phyloP scores from a whole-genome alignment of 331 rosid genomes.

The Erythrophleum ivorense region DNA sequence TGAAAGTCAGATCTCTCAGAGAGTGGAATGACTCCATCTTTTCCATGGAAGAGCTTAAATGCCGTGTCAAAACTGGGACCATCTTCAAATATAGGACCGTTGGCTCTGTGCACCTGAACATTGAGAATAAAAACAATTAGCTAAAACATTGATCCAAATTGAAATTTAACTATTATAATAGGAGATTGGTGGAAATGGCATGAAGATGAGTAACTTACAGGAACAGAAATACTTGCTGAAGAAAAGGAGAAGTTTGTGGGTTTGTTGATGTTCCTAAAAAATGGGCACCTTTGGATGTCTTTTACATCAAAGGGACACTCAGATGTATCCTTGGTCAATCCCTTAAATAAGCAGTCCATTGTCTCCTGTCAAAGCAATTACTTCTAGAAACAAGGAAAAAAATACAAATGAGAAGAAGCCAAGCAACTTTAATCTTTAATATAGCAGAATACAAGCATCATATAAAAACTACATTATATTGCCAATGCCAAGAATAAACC shows the following conservation, averaged over 20 bases:
- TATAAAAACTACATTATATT: not conserved
- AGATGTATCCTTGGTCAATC: constrained; percentile 51
- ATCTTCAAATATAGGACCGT: constrained; percentile 87
- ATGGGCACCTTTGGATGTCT: constrained; percentile 75
- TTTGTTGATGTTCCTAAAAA: constrained; percentile 66
- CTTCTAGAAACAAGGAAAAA: constrained; percentile 40
- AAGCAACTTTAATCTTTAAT: not conserved
- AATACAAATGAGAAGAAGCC: constrained; percentile 20
- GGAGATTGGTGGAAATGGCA: constrained; percentile 1
- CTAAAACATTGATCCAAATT: not conserved
- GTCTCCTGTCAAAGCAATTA: constrained; percentile 40
- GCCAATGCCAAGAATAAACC: constrained; percentile 18
- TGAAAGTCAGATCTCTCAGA: constrained; percentile 50
- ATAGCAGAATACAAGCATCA: not conserved
- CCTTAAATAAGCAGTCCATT: constrained; percentile 68
- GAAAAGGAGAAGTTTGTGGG: constrained; percentile 73
- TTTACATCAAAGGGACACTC: constrained; percentile 60
- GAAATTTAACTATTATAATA: constrained; percentile 8
- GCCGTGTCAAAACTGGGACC: constrained; percentile 74
- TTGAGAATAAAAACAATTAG: constrained; percentile 16
- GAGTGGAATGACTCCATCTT: constrained; percentile 80
- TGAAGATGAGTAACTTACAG: constrained; percentile 48
- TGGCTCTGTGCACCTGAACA: constrained; percentile 50
- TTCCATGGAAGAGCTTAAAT: constrained; percentile 84
- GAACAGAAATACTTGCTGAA: constrained; percentile 48